Evolutionary conservation across 2,329 filamentous ascomycete species (phyloP).

Genomic region (Pseudogymnoascus sp.): DNA sequence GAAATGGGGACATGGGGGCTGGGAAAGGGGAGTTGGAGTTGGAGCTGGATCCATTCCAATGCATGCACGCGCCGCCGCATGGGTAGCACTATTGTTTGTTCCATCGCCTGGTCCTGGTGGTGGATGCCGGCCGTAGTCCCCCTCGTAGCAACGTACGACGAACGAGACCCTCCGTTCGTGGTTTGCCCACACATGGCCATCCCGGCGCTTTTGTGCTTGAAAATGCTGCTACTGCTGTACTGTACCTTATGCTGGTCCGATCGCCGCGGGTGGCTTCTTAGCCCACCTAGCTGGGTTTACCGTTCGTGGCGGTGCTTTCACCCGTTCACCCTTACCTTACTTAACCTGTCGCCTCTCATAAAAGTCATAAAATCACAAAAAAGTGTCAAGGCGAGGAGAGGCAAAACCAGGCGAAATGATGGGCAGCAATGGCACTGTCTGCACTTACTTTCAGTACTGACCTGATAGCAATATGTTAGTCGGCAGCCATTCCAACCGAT

Average conservation of each 20-base stretch:
- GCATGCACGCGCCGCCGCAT: background rate
- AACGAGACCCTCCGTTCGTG: too few species aligned
- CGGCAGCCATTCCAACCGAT: background rate
- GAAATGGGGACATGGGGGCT: background rate
- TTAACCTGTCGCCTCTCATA: background rate
- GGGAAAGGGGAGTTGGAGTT: background rate
- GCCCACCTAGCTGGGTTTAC: background rate
- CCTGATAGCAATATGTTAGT: background rate
- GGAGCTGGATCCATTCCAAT: background rate
- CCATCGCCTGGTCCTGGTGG: background rate
- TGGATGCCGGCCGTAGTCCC: background rate
- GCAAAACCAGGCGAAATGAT: background rate
- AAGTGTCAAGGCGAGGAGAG: background rate
- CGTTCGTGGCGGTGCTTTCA: background rate
- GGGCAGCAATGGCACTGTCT: background rate
- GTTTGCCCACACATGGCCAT: background rate
- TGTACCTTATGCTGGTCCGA: slow-evolving; percentile 5
- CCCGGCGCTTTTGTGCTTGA: background rate
- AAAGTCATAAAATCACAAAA: background rate
- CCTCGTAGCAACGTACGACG: too few species aligned
- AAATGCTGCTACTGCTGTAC: background rate
- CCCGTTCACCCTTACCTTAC: background rate
- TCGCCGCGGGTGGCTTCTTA: slow-evolving; percentile 2
- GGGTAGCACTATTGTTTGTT: background rate
- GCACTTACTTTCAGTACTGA: background rate